Base-by-base conservation (phyloP, 2,329 filamentous ascomycete genomes). In the Hymenoscyphus repandus region DNA sequence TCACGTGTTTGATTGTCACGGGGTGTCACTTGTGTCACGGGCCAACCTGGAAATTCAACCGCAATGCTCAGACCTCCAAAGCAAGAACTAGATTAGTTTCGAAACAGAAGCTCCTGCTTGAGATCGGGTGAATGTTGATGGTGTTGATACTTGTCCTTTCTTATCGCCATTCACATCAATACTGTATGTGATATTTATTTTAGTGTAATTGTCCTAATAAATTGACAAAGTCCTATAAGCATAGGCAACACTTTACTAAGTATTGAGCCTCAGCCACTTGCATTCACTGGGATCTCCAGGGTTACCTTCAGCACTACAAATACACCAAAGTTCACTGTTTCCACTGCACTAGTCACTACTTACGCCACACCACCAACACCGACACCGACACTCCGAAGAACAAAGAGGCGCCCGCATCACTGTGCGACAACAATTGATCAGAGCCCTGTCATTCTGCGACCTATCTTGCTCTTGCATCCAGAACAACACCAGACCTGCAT, bases 371-470 rank as follows among this genome's bases (percentile, higher is more conserved):
- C 22, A 43, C 15, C n/a, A 27, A 27, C 32, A 27, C 7, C n/a
- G n/a, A 12, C 45, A 20, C 37, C 33, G 11, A 10, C 6, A 12
- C 49, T 41, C 46, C 43, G 42, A 54, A 52, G 45, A 52, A 46
- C 22, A 27, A 27, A 27, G 22, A 27, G 22, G 22, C 22, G 4
- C 22, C 22, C 4, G 44, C 45, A 49, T 36, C n/a, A 39, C 54
- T 44, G 55, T 55, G 54, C 57, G 52, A 57, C 54, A 57, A 51
- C 53, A 48, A 47, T 46, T 47, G 32, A 53, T 50, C 47, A 43
- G 32, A 48, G 42, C 47, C 41, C 32, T 15, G 9, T 42, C 42
- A 44, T 20, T 20, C 41, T 37, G 3, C 22, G 22, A 27, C 22
- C 22, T 27, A 27, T 27, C 22, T 31, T 49, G 46, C 34, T 11